Evolutionary conservation across 208 protist genomes (phyloP), one percentile per base, ranked within the genome.

Genomic region (Leishmania aethiopica): DNA sequence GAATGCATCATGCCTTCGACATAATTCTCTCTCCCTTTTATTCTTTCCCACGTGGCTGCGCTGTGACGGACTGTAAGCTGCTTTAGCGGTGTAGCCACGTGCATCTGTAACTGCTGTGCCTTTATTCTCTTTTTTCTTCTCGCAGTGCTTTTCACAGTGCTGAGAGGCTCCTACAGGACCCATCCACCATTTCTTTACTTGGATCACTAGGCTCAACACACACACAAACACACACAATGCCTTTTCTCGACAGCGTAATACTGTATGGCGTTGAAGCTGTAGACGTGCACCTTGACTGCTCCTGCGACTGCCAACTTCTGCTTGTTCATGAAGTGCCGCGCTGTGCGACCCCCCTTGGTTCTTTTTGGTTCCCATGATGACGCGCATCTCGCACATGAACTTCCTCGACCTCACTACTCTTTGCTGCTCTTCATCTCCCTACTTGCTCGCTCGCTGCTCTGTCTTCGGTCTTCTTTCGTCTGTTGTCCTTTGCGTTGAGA

Each of bases 401-500:
- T 74, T 32, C 45, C 42, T 19, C 19, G 0, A 5, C 51, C 15
- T 73, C 57, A 57, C 59, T 88, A 66, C 60, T 83, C 32, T 72
- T 64, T 40, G 55, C 67, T 59, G 64, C 66, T 77, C 17, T 62
- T 49, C 59, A 7, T 57, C 62, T 76, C 49, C 35, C 49, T 37
- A 11, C 25, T 62, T 76, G 49, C 47, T 40, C 55, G 67, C 59
- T 85, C 71, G 13, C 75, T 72, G 10, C 81, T 32, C 19, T 79
- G 49, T 53, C 49, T 28, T 45, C 81, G 69, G 69, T 53, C 49
- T 75, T 47, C 67, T 32, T 77, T 55, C 45, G 47, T 45, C 66
- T 77, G 11, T 47, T 51, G 35, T 53, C 51, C 22, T 78, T n/a
- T 37, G 8, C 37, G 45, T 66, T 70, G 28, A 69, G 51, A 76